Evolutionary conservation across 2,329 filamentous ascomycete species (phyloP), one percentile per base, ranked within the genome.

Genomic region (Zarea fungicola): DNA sequence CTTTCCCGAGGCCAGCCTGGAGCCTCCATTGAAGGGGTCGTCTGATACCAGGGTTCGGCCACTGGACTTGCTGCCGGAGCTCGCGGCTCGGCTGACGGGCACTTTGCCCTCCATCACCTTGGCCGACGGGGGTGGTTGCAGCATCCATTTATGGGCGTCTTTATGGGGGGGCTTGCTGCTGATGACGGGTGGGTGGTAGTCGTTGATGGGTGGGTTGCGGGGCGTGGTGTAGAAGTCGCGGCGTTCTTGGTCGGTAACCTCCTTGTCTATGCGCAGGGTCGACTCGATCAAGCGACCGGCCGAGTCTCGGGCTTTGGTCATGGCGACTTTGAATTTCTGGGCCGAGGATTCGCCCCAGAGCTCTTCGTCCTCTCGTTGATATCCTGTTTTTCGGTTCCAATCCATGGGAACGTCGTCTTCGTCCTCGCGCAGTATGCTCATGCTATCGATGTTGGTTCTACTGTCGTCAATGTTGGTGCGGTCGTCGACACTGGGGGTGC

Each of bases 41-140:
- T 76, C 70, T 19, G 60, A 63, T 49, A 65, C 62, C 43, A 69
- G 56, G 1, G 73, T 76, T 55, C 62, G 68, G 39, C 69, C 68
- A 48, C 74, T 80, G 19, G 72, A 66, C 40, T 71, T 72, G 58
- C 75, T 81, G 34, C 68, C 73, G 29, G 76, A 72, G 60, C 81
- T 87, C 29, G 73, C 72, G 55, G 80, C 84, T 47, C 83, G 72
- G 58, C 76, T 80, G 18, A 85, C 83, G 25, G 81, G 80, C 29
- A 87, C 80, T 64, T 91, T 93, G 56, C 90, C 91, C 55, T 86
- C 87, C 91, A 96, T 96, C 52, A 96, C 76, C 64, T 85, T 90
- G 49, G 91, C 89, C 28, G 85, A 81, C n/a, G 91, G 91, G 1
- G 90, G 89, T 2, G 91, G 91, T 61, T 95, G 89, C 44, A 95